A percentile compares a stretch with the other conserved stretches of the same genome.
Conservation (phyloP, 148 eudicot species). For the Rhododendron ferrugineum region DNA sequence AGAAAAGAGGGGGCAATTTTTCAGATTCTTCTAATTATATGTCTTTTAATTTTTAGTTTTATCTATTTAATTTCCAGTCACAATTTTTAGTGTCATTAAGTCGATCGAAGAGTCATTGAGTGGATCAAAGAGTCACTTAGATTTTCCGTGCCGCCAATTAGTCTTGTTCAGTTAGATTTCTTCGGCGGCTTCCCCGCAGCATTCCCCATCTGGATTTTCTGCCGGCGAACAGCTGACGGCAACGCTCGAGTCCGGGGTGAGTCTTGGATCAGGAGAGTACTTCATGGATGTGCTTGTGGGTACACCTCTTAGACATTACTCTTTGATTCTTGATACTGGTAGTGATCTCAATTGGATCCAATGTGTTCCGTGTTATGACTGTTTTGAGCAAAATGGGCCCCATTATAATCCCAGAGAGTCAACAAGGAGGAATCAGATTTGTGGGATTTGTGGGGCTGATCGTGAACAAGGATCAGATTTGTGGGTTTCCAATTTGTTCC, state of each 20-base stretch:
- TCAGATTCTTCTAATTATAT: too few species aligned
- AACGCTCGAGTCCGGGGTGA: conserved; percentile 79
- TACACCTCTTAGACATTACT: conserved; percentile 75
- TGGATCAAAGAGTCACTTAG: too few species aligned
- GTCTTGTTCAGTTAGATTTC: not conserved
- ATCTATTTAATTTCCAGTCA: too few species aligned
- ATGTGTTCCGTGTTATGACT: conserved; percentile 73
- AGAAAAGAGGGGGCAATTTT: too few species aligned
- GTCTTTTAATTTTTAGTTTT: too few species aligned
- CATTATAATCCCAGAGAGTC: conserved; percentile 62
- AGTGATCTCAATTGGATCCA: conserved; percentile 98
- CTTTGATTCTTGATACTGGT: conserved; percentile 82
- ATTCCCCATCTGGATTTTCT: conserved; percentile 18
- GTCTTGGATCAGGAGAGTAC: conserved; percentile 94
- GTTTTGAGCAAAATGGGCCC: conserved; percentile 76
- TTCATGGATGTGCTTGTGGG: conserved; percentile 89
- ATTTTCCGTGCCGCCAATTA: too few species aligned
- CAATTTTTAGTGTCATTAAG: too few species aligned
- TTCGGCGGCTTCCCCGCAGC: conserved; percentile 8
- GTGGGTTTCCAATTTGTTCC: too few species aligned
- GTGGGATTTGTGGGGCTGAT: too few species aligned
- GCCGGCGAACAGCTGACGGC: conserved; percentile 50
- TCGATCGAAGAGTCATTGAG: too few species aligned
- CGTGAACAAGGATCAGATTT: too few species aligned
- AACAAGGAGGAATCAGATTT: too few species aligned